Conservation (phyloP, 441 rosid genomes). For the Eutrema salsugineum region DNA sequence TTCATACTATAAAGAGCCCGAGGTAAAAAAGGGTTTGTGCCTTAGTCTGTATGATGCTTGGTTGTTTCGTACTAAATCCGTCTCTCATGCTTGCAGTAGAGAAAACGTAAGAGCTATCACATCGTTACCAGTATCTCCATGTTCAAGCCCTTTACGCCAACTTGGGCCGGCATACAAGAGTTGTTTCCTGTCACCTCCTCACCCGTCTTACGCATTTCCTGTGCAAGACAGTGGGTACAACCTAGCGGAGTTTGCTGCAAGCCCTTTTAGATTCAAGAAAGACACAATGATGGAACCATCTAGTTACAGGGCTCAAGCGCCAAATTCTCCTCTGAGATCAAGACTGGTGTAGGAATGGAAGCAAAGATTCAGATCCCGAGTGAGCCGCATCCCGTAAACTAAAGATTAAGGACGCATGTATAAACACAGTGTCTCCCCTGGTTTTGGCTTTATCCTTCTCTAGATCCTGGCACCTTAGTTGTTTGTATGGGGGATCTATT, state of each 20-base stretch:
- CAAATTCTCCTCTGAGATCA: conserved; percentile 55
- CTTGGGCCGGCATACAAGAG: conserved; percentile 59
- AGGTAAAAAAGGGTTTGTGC: conserved; percentile 40
- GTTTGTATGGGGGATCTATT: not conserved
- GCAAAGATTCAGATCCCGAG: not conserved
- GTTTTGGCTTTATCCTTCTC: conserved; percentile 1
- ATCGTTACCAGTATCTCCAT: conserved; percentile 89
- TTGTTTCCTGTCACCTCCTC: conserved; percentile 79
- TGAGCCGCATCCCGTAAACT: not conserved
- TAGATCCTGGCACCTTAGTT: not conserved
- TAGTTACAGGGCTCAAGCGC: conserved; percentile 45
- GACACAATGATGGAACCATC: conserved; percentile 52
- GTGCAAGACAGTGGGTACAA: conserved; percentile 55
- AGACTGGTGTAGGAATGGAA: conserved; percentile 46
- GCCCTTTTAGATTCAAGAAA: conserved; percentile 50
- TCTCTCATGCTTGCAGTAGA: conserved; percentile 42
- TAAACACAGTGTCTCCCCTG: not conserved
- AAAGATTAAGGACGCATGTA: conserved; percentile 6
- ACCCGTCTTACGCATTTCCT: conserved; percentile 43
- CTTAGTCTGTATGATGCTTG: not conserved
- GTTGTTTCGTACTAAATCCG: not conserved
- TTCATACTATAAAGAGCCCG: conserved; percentile 40
- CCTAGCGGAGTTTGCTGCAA: conserved; percentile 48
- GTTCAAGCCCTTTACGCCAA: conserved; percentile 82
- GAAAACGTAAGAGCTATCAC: conserved; percentile 64